Evolutionary conservation across 148 eudicot species (phyloP).

Genomic region (Heliamphora exappendiculata): DNA sequence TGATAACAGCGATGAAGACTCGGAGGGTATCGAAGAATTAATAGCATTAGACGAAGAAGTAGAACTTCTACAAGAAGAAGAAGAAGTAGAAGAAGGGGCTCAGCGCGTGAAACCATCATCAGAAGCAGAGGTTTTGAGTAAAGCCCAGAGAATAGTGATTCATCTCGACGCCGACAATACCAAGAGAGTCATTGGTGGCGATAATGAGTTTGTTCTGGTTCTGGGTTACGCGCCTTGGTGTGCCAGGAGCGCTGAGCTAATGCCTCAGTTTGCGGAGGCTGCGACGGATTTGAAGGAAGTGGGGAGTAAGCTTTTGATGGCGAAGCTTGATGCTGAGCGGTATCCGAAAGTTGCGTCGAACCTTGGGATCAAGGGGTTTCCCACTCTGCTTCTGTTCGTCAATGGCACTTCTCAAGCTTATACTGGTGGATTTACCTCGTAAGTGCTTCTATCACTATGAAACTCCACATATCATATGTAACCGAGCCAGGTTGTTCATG

Average conservation of each 20-base stretch:
- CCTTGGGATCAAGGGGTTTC: conserved; percentile 73
- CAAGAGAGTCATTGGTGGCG: conserved; percentile 34
- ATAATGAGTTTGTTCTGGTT: conserved; percentile 60
- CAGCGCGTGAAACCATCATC: conserved; percentile 28
- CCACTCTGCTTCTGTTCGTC: conserved; percentile 66
- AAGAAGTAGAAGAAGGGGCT: conserved; percentile 12
- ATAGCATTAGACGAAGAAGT: conserved; percentile 62
- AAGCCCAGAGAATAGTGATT: conserved; percentile 62
- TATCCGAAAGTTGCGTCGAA: conserved; percentile 57
- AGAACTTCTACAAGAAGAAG: conserved; percentile 14
- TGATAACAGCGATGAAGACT: conserved; percentile 30
- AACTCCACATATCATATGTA: too few species aligned
- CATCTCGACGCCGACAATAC: conserved; percentile 62
- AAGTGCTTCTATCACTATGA: conserved; percentile 15
- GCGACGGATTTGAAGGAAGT: conserved; percentile 54
- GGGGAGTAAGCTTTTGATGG: conserved; percentile 46
- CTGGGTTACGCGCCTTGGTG: conserved; percentile 95
- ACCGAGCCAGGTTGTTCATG: too few species aligned
- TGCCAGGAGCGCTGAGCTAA: conserved; percentile 77
- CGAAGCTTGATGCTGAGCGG: conserved; percentile 69
- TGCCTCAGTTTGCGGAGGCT: conserved; percentile 90
- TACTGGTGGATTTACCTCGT: conserved; percentile 80
- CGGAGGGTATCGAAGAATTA: conserved; percentile 54
- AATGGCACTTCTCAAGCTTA: conserved; percentile 73
- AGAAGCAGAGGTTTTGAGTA: conserved; percentile 52